Evolutionary conservation across 331 rosid species (phyloP).

Genomic region (Acacia pycnantha): DNA sequence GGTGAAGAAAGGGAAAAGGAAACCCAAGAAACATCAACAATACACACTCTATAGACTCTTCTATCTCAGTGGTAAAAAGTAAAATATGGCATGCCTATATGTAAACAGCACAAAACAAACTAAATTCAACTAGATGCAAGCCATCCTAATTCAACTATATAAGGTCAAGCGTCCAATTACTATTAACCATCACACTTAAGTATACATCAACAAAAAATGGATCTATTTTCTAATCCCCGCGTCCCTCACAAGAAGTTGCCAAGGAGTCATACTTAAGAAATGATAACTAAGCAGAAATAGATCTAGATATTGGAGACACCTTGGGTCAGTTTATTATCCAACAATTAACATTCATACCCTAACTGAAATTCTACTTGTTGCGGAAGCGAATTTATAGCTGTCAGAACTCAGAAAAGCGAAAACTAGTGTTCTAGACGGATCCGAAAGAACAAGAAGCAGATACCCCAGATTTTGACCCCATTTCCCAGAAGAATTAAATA

Average conservation of each 20-base stretch:
- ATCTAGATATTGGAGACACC: background rate
- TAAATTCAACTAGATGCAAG: background rate
- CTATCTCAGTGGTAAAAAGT: background rate
- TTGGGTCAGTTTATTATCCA: background rate
- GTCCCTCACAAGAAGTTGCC: slow-evolving; percentile 1
- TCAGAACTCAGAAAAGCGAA: background rate
- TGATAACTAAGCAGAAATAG: background rate
- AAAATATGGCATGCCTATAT: background rate
- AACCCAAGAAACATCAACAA: background rate
- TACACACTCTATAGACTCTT: background rate
- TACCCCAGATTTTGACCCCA: background rate
- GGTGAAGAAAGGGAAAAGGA: background rate
- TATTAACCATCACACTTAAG: slow-evolving; percentile 1
- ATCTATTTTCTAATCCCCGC: background rate
- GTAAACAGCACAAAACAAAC: background rate
- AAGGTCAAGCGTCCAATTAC: slow-evolving; percentile 1
- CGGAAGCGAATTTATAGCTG: background rate
- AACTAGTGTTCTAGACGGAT: background rate
- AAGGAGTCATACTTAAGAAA: background rate
- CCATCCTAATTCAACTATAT: background rate
- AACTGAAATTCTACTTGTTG: background rate
- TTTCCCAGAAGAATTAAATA: background rate
- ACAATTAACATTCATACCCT: background rate
- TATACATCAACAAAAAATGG: background rate
- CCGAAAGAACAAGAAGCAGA: background rate